phyloP scores from a whole-genome alignment of 2,329 filamentous ascomycete genomes.

The Scolecobasidium constrictum region DNA sequence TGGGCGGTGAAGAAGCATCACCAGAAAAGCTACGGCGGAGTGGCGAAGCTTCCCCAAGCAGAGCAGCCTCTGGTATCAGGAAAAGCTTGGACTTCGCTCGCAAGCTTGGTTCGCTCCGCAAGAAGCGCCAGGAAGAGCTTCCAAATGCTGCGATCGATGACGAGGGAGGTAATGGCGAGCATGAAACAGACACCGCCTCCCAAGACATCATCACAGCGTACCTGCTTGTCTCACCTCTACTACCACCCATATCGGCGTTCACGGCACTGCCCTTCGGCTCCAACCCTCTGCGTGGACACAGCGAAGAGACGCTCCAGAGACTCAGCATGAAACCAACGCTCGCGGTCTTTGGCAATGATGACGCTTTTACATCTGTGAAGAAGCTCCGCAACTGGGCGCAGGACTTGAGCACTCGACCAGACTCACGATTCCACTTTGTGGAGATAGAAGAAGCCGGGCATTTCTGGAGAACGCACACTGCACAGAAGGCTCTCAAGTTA shows the following conservation, averaged over 20 bases:
- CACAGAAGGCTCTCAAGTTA: constrained; percentile 16
- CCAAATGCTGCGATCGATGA: neutral
- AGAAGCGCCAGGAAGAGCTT: constrained; percentile 4
- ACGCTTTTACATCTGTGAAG: constrained; percentile 58
- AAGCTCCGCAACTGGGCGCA: constrained; percentile 56
- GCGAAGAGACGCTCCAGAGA: neutral
- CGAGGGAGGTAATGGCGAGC: neutral
- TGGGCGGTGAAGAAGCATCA: constrained; percentile 11
- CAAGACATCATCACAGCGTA: constrained; percentile 18
- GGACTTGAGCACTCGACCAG: neutral
- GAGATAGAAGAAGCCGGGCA: constrained; percentile 41
- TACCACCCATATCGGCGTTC: constrained; percentile 29
- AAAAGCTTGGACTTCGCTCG: constrained; percentile 11
- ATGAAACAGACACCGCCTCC: constrained; percentile 6
- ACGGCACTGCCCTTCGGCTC: constrained; percentile 20
- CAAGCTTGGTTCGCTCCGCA: neutral
- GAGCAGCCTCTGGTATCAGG: constrained; percentile 4
- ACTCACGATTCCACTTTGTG: constrained; percentile 26
- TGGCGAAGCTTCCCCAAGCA: constrained; percentile 2
- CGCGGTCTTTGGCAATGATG: constrained; percentile 62
- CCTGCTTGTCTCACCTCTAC: constrained; percentile 36
- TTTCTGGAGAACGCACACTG: constrained; percentile 35
- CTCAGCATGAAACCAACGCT: constrained; percentile 37
- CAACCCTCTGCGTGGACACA: neutral
- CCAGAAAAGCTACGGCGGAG: constrained; percentile 9